phyloP scores from a whole-genome alignment of 108 stramenopile genomes.

The Pinguiococcus pyrenoidosus region DNA sequence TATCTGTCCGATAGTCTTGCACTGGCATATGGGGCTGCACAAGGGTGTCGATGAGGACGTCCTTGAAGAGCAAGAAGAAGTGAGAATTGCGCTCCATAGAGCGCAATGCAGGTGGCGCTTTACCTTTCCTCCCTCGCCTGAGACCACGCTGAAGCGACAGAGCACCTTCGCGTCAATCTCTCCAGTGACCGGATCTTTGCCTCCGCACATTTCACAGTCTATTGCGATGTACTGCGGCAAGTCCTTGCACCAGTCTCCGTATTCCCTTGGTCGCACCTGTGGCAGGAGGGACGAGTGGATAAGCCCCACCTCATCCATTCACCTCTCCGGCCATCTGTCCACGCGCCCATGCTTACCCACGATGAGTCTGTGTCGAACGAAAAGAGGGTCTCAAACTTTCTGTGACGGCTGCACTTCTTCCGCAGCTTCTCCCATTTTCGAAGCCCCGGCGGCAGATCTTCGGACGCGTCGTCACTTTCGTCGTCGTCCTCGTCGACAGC shows the following conservation, averaged over 20 bases:
- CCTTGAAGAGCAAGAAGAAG: neutral
- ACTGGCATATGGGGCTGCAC: conserved; percentile 83
- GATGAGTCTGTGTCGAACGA: too few species aligned
- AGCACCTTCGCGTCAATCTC: conserved; percentile 58
- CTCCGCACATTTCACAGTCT: conserved; percentile 97
- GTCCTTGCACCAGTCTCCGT: conserved; percentile 50
- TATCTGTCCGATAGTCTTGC: conserved; percentile 62
- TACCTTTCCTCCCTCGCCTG: neutral
- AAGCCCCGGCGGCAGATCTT: too few species aligned
- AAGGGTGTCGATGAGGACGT: conserved; percentile 77
- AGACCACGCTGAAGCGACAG: conserved; percentile 51
- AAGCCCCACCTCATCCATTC: too few species aligned
- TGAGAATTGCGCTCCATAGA: neutral
- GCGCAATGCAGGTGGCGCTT: neutral
- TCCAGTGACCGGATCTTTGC: conserved; percentile 54
- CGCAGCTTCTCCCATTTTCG: too few species aligned
- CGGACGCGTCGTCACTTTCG: too few species aligned
- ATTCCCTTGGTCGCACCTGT: conserved; percentile 55
- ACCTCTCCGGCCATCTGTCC: too few species aligned
- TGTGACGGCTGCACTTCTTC: too few species aligned
- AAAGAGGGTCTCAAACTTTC: too few species aligned
- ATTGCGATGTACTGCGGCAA: conserved; percentile 82
- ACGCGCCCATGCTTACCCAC: too few species aligned
- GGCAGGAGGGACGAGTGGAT: too few species aligned
- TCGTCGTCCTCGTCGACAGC: too few species aligned